Evolutionary conservation across 305 asterid genomes (phyloP), one percentile per base, ranked within the genome.

Genomic region (Coffea humblotiana): DNA sequence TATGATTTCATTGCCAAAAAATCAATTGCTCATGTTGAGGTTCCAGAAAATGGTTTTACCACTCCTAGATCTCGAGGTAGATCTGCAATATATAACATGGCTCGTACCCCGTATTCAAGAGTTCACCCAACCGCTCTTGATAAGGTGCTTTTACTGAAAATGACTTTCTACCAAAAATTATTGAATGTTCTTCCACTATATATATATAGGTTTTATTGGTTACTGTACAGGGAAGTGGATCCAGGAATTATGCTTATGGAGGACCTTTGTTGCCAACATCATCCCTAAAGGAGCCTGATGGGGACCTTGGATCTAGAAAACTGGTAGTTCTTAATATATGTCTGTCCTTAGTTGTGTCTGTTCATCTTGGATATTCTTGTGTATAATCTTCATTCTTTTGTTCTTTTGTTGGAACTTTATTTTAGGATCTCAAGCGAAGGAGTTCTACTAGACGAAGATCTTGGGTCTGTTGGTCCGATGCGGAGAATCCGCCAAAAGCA

Each of bases 1-100:
- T 70, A 51, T 73, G 71, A 52, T 79, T 51, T 80, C 95, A 74
- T 81, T 84, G 86, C 78, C 90, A 56, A 78, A 66, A 88, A 85
- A 71, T 73, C 88, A 75, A 77, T 84, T 83, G 75, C 58, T 77
- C 78, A 78, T 84, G 71, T 74, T 79, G 90, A 82, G 84, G 90
- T 88, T 81, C 88, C 81, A 60, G 92, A 84, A 77, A 89, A 91
- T 90, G 92, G 92, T 82, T 85, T 85, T 86, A 68, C 80, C 66
- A 86, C 96, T 82, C 92, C 93, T 83, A 90, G 92, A 87, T 86
- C 97, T 82, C 91, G 87, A 72, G 95, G 97, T 78, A 90, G 97
- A 84, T 85, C 90, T 77, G 90, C 89, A 29, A 84, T 88, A 77
- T 83, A 88, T 75, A 84, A 77, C 80, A 88, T 88, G 90, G 90